phyloP scores from a whole-genome alignment of 768 basidiomycete genomes.

The Dendrothele bispora region DNA sequence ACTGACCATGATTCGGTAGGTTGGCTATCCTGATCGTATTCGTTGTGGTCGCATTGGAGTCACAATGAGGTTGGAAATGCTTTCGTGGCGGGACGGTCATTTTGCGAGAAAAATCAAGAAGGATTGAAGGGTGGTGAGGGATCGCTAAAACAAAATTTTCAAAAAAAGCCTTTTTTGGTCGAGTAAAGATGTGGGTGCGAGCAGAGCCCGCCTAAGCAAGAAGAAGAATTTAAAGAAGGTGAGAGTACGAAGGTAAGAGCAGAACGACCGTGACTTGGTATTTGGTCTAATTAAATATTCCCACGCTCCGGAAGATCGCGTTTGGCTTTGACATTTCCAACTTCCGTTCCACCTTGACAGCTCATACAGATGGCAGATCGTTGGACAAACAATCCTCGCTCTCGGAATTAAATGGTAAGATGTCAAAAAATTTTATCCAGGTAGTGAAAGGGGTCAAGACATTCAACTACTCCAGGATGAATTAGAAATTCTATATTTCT shows the following conservation, averaged over 20 bases:
- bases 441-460: too few relatives aligned
- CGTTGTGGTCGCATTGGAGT: slow-evolving; percentile 33
- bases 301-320: too few relatives aligned
- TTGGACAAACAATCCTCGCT: too few relatives aligned
- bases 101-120: slow-evolving; percentile 16
- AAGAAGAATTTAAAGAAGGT: slow-evolving; percentile 21
- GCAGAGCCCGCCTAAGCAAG: slow-evolving; percentile 25
- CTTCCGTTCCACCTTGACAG: too few relatives aligned
- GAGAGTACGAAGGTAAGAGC: slow-evolving; percentile 28
- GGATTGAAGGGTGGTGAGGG: slow-evolving; percentile 1
- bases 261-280: too few relatives aligned
- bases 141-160: slow-evolving; percentile 12
- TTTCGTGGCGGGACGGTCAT: slow-evolving; percentile 13
- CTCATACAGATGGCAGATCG: too few relatives aligned
- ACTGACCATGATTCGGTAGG: slow-evolving; percentile 38
- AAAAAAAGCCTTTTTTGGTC: slow-evolving; percentile 7
- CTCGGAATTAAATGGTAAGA: too few relatives aligned
- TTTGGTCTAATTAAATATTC: too few relatives aligned
- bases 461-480: too few relatives aligned
- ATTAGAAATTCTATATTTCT: too few relatives aligned
- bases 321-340: too few relatives aligned
- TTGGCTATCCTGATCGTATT: slow-evolving; percentile 53
- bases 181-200: slow-evolving; percentile 15
- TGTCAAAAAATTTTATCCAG: too few relatives aligned
- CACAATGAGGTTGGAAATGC: slow-evolving; percentile 19